These are phyloP conservation scores for Plasmodium knowlesi DNA, from an alignment of 169 alveolate genomes.

Conservation along the genomic window DNA sequence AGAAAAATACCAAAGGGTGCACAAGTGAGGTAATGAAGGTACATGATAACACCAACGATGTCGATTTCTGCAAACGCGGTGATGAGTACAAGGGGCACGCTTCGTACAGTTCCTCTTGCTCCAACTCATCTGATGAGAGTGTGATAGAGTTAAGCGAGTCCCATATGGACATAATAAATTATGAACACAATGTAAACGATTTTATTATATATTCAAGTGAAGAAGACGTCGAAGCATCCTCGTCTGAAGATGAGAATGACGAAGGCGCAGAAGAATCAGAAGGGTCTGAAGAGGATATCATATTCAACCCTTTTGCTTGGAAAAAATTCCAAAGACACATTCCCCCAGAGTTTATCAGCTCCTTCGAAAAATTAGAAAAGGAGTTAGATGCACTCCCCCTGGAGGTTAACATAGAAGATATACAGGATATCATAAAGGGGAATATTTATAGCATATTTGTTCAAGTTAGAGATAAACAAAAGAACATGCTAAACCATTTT, in stretches of 20 bases:
- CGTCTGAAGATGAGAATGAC: constrained; percentile 8
- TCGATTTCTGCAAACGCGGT: not conserved
- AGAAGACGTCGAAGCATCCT: constrained; percentile 34
- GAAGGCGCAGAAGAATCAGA: constrained; percentile 13
- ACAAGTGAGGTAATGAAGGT: not conserved
- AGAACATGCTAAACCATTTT: constrained; percentile 26
- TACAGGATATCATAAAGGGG: constrained; percentile 42
- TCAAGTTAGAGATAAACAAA: constrained; percentile 27
- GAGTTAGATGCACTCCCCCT: constrained; percentile 54
- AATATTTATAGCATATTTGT: constrained; percentile 31
- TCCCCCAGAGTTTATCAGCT: constrained; percentile 25
- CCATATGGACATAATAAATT: not conserved
- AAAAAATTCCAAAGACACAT: constrained; percentile 69
- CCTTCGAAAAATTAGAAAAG: constrained; percentile 54
- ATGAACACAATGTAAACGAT: constrained; percentile 1
- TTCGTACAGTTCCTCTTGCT: not conserved
- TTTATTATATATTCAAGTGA: constrained; percentile 64
- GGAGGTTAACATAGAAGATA: constrained; percentile 60
- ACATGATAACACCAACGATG: not conserved
- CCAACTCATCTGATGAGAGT: constrained; percentile 1
- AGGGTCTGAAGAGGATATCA: constrained; percentile 40
- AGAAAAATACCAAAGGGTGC: not conserved
- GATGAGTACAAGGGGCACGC: not conserved
- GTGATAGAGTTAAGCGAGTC: not conserved
- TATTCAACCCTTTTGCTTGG: constrained; percentile 72